Evolutionary conservation across 139 green algal species (phyloP), one percentile per base, ranked within the genome.

Genomic region (Chlorella sorokiniana): DNA sequence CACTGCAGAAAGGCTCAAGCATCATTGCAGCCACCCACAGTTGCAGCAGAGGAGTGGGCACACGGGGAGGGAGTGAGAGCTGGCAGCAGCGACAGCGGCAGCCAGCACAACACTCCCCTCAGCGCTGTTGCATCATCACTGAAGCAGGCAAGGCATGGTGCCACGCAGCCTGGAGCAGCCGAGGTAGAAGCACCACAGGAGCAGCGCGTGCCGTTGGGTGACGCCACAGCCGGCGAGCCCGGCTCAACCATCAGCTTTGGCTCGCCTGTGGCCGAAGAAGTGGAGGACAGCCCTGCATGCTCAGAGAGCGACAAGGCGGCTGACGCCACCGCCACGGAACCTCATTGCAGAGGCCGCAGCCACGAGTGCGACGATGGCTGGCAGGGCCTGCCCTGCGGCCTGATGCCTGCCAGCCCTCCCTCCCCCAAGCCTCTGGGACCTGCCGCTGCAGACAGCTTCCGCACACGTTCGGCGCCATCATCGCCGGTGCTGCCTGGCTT

Each of bases 171-270:
- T n/a, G n/a, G n/a, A n/a, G n/a, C n/a, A n/a, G n/a, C n/a, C n/a
- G n/a, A n/a, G n/a, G n/a, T n/a, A n/a, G n/a, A n/a, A n/a, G n/a
- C n/a, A n/a, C n/a, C n/a, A n/a, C n/a, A n/a, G n/a, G n/a, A n/a
- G n/a, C n/a, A n/a, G n/a, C n/a, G n/a, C n/a, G n/a, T n/a, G n/a
- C n/a, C n/a, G n/a, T n/a, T n/a, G n/a, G n/a, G n/a, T n/a, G n/a
- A n/a, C n/a, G n/a, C n/a, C n/a, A n/a, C n/a, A n/a, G n/a, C n/a
- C n/a, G n/a, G n/a, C n/a, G n/a, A n/a, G n/a, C n/a, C n/a, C n/a
- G n/a, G n/a, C n/a, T n/a, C n/a, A n/a, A n/a, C 71, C 3, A 18
- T 62, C 23, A 73, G 63, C 63, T 82, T 72, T 69, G 77, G 45
- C 35, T 65, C 44, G 1, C 64, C 65, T 9, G 77, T 74, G 9